These are phyloP conservation scores for Bocquillonia castaneifolia DNA, from an alignment of 441 rosid species.

Conservation along the genomic window DNA sequence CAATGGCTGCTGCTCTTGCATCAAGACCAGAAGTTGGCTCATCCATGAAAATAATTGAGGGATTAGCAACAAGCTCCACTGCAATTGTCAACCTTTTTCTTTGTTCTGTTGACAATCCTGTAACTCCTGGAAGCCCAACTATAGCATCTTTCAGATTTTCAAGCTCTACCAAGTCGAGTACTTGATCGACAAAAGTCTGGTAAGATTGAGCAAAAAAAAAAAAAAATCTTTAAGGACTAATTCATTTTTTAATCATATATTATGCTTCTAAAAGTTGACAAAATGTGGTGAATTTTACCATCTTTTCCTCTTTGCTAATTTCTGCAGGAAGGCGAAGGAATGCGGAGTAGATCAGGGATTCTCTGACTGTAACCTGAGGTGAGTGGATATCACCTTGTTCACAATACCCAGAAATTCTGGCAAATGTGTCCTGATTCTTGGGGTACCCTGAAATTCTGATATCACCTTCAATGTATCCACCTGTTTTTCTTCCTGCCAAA, in stretches of 20 bases:
- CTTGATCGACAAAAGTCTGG: conserved; percentile 63
- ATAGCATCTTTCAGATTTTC: conserved; percentile 54
- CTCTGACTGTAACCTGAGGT: conserved; percentile 53
- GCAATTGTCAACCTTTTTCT: conserved; percentile 66
- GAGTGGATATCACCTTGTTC: conserved; percentile 35
- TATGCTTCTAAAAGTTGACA: neutral
- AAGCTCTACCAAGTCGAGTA: conserved; percentile 56
- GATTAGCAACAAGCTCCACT: conserved; percentile 71
- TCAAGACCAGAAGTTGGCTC: conserved; percentile 70
- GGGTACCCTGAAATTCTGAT: conserved; percentile 70
- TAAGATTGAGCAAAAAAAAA: neutral
- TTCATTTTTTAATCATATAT: neutral
- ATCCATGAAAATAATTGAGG: conserved; percentile 69
- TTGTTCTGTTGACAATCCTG: conserved; percentile 66
- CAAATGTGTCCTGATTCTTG: conserved; percentile 49
- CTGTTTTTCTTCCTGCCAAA: conserved; percentile 81
- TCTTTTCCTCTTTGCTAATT: conserved; percentile 46
- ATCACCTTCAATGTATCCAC: conserved; percentile 79
- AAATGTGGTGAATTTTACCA: conserved; percentile 32
- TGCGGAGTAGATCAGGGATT: conserved; percentile 61
- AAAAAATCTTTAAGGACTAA: neutral
- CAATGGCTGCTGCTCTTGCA: conserved; percentile 73
- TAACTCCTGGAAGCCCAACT: conserved; percentile 52
- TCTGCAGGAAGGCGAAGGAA: conserved; percentile 27
- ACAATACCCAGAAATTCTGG: conserved; percentile 40